Percentiles rank a stretch among this genome's conserved stretches.
phyloP scores from a whole-genome alignment of 2,329 filamentous ascomycete species.

The Onygenales sp. region DNA sequence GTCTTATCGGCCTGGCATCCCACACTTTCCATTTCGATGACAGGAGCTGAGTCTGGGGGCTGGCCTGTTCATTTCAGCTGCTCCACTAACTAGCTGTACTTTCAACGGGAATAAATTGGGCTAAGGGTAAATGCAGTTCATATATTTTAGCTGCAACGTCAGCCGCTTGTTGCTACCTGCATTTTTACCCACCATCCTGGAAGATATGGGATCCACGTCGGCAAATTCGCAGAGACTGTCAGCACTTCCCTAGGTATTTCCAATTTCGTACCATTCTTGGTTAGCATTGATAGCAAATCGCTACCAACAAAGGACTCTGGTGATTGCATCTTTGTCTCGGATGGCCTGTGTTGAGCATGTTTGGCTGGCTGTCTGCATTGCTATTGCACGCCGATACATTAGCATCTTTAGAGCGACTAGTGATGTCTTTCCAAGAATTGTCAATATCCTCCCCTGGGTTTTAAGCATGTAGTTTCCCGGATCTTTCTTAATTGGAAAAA shows the following conservation, averaged over 20 bases:
- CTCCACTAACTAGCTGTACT: constrained; percentile 60
- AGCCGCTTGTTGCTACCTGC: constrained; percentile 57
- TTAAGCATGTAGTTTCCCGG: constrained; percentile 31
- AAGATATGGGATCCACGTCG: constrained; percentile 57
- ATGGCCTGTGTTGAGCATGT: constrained; percentile 55
- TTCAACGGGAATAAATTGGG: constrained; percentile 36
- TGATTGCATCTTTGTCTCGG: constrained; percentile 48
- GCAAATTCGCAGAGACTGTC: constrained; percentile 63
- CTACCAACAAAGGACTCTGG: constrained; percentile 53
- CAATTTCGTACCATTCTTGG: constrained; percentile 51
- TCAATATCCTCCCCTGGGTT: constrained; percentile 62
- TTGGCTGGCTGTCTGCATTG: constrained; percentile 50
- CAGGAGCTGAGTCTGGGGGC: constrained; percentile 47
- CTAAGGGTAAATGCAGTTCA: constrained; percentile 24
- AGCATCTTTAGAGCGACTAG: constrained; percentile 47
- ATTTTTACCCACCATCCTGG: constrained; percentile 54
- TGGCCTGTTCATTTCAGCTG: constrained; percentile 46
- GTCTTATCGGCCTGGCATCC: constrained; percentile 39
- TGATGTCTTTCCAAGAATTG: constrained; percentile 58
- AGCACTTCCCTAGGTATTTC: constrained; percentile 50
- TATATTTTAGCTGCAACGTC: constrained; percentile 55
- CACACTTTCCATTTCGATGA: constrained; percentile 52
- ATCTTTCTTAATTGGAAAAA: background rate
- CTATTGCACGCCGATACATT: constrained; percentile 41
- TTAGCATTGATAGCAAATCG: constrained; percentile 58